Evolutionary conservation across 2,329 filamentous ascomycete genomes (phyloP).

Genomic region (Westerdykella ornata): DNA sequence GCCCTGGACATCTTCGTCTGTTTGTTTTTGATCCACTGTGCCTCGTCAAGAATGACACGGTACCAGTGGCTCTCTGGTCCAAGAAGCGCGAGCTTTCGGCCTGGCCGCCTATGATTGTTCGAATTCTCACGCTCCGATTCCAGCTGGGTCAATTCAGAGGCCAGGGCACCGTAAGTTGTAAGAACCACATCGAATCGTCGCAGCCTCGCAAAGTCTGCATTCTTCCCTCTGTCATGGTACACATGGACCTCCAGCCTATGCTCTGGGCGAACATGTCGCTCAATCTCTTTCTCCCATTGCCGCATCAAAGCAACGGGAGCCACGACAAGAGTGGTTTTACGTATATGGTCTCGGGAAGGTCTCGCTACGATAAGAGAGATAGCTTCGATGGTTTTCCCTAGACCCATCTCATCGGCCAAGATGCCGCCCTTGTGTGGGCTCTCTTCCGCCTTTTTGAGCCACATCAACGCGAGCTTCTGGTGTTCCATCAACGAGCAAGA

Average conservation of each 20-base stretch:
- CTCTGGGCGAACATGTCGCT: slow-evolving; percentile 55
- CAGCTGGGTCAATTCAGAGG: slow-evolving; percentile 57
- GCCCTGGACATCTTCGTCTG: slow-evolving; percentile 56
- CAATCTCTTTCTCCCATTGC: slow-evolving; percentile 80
- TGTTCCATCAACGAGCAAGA: slow-evolving; percentile 68
- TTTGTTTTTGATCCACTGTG: slow-evolving; percentile 74
- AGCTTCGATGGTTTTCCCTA: slow-evolving; percentile 79
- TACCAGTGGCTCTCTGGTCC: slow-evolving; percentile 54
- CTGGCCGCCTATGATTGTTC: slow-evolving; percentile 7
- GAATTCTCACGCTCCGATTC: slow-evolving; percentile 14
- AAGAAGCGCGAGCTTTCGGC: slow-evolving; percentile 43
- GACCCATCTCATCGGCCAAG: slow-evolving; percentile 68
- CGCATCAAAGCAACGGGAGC: slow-evolving; percentile 72
- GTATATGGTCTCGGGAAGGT: slow-evolving; percentile 52
- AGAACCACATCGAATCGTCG: slow-evolving; percentile 66
- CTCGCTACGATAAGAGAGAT: slow-evolving; percentile 68
- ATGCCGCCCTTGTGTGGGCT: slow-evolving; percentile 62
- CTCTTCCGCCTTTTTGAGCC: slow-evolving; percentile 69
- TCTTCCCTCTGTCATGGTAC: slow-evolving; percentile 57
- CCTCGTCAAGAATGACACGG: slow-evolving; percentile 68
- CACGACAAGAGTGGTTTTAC: slow-evolving; percentile 74
- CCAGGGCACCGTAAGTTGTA: slow-evolving; percentile 70
- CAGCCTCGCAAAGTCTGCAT: slow-evolving; percentile 52
- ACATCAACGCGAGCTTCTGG: slow-evolving; percentile 69
- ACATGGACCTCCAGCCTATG: slow-evolving; percentile 60